phyloP scores from a whole-genome alignment of 371 early-diverging fungal genomes.

The Funneliformis caledonium region DNA sequence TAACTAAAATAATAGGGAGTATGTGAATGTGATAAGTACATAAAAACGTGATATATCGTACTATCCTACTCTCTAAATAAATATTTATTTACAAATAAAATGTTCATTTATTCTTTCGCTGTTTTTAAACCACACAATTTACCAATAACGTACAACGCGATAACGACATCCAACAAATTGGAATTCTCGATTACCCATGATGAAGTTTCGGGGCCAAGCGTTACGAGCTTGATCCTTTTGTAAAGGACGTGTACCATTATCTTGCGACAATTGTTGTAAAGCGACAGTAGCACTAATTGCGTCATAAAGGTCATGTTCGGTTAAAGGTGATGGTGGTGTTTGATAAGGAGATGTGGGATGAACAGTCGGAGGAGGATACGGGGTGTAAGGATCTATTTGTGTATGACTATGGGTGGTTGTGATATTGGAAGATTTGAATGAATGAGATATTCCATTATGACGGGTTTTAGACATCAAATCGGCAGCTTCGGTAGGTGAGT shows the following conservation, averaged over 20 bases:
- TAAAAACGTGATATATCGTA: background rate
- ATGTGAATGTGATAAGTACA: background rate
- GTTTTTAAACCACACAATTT: background rate
- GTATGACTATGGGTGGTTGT: background rate
- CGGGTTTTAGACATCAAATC: background rate
- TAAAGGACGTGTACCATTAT: conserved; percentile 1
- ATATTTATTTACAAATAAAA: background rate
- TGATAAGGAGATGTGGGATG: conserved; percentile 3
- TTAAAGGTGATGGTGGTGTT: conserved; percentile 26
- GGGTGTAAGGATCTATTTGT: background rate
- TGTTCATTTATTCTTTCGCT: background rate
- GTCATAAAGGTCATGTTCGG: conserved; percentile 24
- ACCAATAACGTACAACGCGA: conserved; percentile 37
- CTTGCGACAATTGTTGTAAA: conserved; percentile 26
- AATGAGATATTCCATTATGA: conserved; percentile 1
- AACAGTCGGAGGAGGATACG: conserved; percentile 18
- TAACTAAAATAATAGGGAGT: background rate
- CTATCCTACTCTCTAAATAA: background rate
- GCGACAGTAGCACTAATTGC: conserved; percentile 16
- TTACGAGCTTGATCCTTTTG: background rate
- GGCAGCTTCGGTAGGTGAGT: background rate
- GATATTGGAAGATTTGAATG: background rate
- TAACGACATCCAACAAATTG: conserved; percentile 28
- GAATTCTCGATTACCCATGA: conserved; percentile 31
- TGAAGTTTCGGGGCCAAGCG: conserved; percentile 33